Percentiles rank a stretch among this genome's conserved stretches.
phyloP scores from a whole-genome alignment of 2,329 filamentous ascomycete genomes.

The Didymella pomorum region DNA sequence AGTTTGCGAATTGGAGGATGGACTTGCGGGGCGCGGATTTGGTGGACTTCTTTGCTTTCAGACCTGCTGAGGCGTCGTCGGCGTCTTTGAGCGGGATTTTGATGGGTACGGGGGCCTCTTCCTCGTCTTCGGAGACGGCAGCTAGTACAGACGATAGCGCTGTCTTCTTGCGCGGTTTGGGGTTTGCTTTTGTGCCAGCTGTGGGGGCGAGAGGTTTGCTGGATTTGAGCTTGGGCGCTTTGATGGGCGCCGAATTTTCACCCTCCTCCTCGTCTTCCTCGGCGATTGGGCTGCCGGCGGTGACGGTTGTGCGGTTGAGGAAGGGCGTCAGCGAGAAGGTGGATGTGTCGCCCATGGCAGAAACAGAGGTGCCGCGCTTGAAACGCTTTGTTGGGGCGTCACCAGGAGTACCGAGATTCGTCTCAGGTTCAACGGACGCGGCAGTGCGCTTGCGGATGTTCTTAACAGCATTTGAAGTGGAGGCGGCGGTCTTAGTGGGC shows the following conservation, averaged over 20 bases:
- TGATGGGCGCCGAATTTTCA: constrained; percentile 26
- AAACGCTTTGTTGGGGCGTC: constrained; percentile 57
- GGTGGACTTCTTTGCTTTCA: constrained; percentile 43
- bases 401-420: constrained; percentile 59
- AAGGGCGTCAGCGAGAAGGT: constrained; percentile 94
- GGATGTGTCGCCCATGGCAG: constrained; percentile 82
- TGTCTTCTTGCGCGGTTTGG: constrained; percentile 53
- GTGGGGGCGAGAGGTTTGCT: constrained; percentile 55
- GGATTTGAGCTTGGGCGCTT: constrained; percentile 51
- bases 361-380: constrained; percentile 59
- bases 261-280: constrained; percentile 43
- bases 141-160: constrained; percentile 49
- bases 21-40: constrained; percentile 57
- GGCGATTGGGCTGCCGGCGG: constrained; percentile 55
- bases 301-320: constrained; percentile 75
- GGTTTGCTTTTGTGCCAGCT: constrained; percentile 56
- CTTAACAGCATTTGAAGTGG: constrained; percentile 49
- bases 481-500: constrained; percentile 39
- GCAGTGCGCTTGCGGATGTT: constrained; percentile 53
- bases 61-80: constrained; percentile 19
- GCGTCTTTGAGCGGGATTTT: constrained; percentile 47
- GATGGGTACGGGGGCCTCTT: constrained; percentile 38
- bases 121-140: constrained; percentile 55
- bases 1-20: constrained; percentile 56
- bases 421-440: constrained; percentile 57